Base-by-base conservation (phyloP, 768 basidiomycete species). In the Tricholoma matsutake region DNA sequence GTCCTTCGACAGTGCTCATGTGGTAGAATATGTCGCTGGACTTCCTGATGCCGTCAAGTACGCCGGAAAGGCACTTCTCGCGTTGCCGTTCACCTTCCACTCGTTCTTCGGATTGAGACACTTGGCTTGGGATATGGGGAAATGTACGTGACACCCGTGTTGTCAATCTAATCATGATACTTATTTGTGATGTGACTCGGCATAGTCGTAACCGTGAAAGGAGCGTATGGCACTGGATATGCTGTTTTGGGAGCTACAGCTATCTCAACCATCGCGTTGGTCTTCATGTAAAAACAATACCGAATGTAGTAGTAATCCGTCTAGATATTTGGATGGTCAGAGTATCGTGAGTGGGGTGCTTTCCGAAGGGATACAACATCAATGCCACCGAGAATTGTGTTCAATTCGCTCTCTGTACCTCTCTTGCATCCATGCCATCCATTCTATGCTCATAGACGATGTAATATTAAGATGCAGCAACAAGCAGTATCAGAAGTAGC, bases 61-160 rank as follows among this genome's bases (percentile, higher is more conserved):
- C 61, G 75, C 83, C 9, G 86, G 83, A 56, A 98, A 97, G 76
- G 76, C 85, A 28, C 68, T 93, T 62, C 83, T 98, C 49, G 94
- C 94, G 11, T 81, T 84, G 3, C 93, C 96, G 1, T 96, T 97
- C 73, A 84, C 92, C 14, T 98, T 89, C 85, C 96, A 98, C 77
- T 83, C 85, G 7, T 81, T 86, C 74, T 98, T 98, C 75, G 96
- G 96, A 3, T 63, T 98, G 62, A 85, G 96, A 43, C 96, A 98
- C 80, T 77, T 98, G 68, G 73, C 76, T 34, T 98, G 96, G 96
- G 96, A 98, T 76, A 75, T 83, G 71, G 87, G 88, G 61, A 90
- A 88, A 80, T 88, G 96, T 98, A 68, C 66, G 95, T 86, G 29
- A 8, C 60, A 41, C 47, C 31, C 58, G n/a, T 28, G 62, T 56